Percentiles rank a stretch among this genome's conserved stretches.
phyloP scores from a whole-genome alignment of 2,329 filamentous ascomycete genomes.

The Emericellopsis atlantica region DNA sequence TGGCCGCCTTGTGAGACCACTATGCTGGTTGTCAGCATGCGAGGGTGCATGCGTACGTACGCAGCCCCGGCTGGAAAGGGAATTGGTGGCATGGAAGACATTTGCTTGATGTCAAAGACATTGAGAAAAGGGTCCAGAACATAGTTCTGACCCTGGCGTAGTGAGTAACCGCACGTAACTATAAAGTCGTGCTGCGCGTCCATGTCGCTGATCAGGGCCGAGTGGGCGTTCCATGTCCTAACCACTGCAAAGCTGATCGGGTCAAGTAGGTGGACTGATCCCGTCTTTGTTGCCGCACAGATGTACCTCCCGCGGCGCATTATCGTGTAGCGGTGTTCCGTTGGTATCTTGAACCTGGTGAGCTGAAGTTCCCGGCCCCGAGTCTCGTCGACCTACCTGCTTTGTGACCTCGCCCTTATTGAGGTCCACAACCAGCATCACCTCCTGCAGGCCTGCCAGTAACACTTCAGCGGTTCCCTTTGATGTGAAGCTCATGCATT shows the following conservation, averaged over 20 bases:
- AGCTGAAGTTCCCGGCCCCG: not conserved
- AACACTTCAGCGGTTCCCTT: slow-evolving; percentile 74
- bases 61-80: slow-evolving; percentile 87
- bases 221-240: slow-evolving; percentile 85
- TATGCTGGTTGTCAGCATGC: slow-evolving; percentile 88
- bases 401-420: slow-evolving; percentile 61
- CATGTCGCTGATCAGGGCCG: slow-evolving; percentile 87
- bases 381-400: slow-evolving; percentile 29
- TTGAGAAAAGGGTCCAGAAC: slow-evolving; percentile 90
- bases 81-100: slow-evolving; percentile 78
- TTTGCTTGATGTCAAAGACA: slow-evolving; percentile 87
- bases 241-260: slow-evolving; percentile 64
- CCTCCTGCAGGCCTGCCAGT: slow-evolving; percentile 73
- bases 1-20: slow-evolving; percentile 86
- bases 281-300: slow-evolving; percentile 76
- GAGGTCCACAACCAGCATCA: slow-evolving; percentile 67
- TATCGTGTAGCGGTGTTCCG: slow-evolving; percentile 69
- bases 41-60: slow-evolving; percentile 91
- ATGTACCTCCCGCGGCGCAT: slow-evolving; percentile 90
- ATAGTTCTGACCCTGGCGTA: slow-evolving; percentile 58
- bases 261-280: slow-evolving; percentile 78
- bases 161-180: slow-evolving; percentile 87
- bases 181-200: slow-evolving; percentile 92
- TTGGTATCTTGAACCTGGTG: slow-evolving; percentile 38
- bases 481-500: slow-evolving; percentile 91